These are phyloP conservation scores for Silene uniflora DNA, from an alignment of 148 eudicot species.

Conservation along the genomic window DNA sequence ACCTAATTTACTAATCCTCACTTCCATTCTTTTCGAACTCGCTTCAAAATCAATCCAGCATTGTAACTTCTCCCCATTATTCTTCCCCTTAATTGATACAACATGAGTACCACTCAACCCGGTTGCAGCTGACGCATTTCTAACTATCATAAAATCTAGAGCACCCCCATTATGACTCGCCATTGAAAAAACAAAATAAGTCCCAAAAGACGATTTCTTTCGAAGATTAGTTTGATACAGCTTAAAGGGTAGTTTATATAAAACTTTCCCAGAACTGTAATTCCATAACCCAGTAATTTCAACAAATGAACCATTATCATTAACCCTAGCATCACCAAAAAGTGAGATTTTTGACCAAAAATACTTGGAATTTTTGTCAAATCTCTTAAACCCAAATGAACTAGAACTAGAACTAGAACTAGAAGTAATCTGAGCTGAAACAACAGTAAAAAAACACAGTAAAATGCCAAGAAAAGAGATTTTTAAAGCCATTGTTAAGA, in stretches of 20 bases:
- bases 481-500: not conserved
- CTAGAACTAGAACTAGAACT: constrained; percentile 25
- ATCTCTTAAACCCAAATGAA: constrained; percentile 52
- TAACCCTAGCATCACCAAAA: constrained; percentile 57
- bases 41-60: constrained; percentile 89
- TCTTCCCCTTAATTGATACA: constrained; percentile 52
- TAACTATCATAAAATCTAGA: constrained; percentile 56
- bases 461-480: constrained; percentile 29
- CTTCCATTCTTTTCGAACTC: constrained; percentile 53
- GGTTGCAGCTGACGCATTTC: constrained; percentile 10
- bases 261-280: constrained; percentile 56
- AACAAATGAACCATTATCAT: constrained; percentile 38
- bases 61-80: constrained; percentile 53
- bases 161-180: constrained; percentile 54
- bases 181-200: constrained; percentile 58
- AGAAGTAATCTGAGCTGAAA: constrained; percentile 26
- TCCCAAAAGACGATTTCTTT: constrained; percentile 55
- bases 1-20: constrained; percentile 46
- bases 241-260: constrained; percentile 60
- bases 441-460: constrained; percentile 27
- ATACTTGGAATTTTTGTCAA: constrained; percentile 34
- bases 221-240: constrained; percentile 29
- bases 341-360: constrained; percentile 49
- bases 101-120: constrained; percentile 53
- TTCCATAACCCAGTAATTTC: constrained; percentile 43